Evolutionary conservation across 163 green algal species (phyloP), one percentile per base, ranked within the genome.

Genomic region (Smithsoniella earleae): DNA sequence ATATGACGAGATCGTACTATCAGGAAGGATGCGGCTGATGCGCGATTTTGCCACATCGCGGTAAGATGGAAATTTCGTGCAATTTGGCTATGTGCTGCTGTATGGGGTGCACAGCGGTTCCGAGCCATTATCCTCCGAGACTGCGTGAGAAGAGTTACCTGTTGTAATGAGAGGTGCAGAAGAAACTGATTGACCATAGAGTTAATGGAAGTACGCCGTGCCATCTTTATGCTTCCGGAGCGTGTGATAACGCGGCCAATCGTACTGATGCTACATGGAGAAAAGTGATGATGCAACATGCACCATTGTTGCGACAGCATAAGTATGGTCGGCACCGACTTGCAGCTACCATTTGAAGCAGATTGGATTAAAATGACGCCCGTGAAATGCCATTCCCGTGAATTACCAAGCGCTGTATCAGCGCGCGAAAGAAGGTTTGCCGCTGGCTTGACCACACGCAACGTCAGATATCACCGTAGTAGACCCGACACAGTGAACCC

Each of bases 401-500:
- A 69, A 5, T 69, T 69, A 33, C 58, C 58, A 18, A 36, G 58
- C 58, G 58, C 58, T 43, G n/a, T 33, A 5, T 43, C 27, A 18
- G n/a, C 20, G 25, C 58, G n/a, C 6, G 22, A 30, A 3, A 30
- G 58, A 18, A 38, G 3, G 34, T 38, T 18, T 34, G 58, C 27
- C 20, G 43, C 8, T 31, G 58, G 58, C n/a, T 34, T 69, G 6
- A 38, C 58, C 16, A 34, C 25, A 3, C 18, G 58, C 5, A 69
- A 43, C 43, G 58, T 31, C 25, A 30, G 58, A 36, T 69, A 45
- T 31, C 58, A 69, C 34, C 38, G 30, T 8, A 4, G 22, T 3
- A 69, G 58, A 33, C 58, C 58, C 38, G 25, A 18, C 31, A 69
- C 58, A n/a, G 16, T 38, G 16, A 69, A 69, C 8, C 58, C 58